Evolutionary conservation across 139 green algal species (phyloP), one percentile per base, ranked within the genome.

Genomic region (Medakamo hakoo): DNA sequence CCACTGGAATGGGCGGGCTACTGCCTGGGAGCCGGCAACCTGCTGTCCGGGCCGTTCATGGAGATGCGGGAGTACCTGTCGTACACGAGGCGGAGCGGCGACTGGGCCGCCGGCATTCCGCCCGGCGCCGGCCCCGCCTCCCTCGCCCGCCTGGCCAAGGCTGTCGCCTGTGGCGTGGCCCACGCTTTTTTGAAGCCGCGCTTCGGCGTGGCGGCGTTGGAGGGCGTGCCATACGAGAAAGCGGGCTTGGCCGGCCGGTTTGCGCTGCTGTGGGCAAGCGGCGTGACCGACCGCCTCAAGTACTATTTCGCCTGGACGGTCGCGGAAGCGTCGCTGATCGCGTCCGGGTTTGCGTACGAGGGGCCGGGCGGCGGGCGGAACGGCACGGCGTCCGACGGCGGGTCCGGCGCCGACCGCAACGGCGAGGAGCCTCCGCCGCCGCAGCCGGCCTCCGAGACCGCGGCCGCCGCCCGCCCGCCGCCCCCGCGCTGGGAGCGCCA

Each of bases 11-110:
- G 71, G 55, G 30, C 82, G 1, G 76, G 69, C 48, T 95, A 87
- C 76, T 30, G 88, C 1, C 91, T 94, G 59, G 68, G 70, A 18
- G 67, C 82, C 16, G 88, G 88, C 60, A 91, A 91, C 76, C 74
- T 94, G 58, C 71, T 95, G 67, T 73, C 81, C 27, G 88, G 88
- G 1, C 88, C 88, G 16, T 81, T 82, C 59, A 81, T 89, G 57
- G 85, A 95, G 73, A 81, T 81, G 23, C 67, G 59, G 5, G 81
- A 92, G 58, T 94, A 90, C 67, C 62, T 82, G 26, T 64, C 84
- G 4, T 93, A 86, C 60, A 90, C 0, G 58, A 89, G 40, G 58
- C 75, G 18, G 60, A 76, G 56, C 80, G 72, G 72, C 22, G 40
- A 5, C 9, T 27, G 29, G 4, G 2, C 2, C 21, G 4, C 1